Evolutionary conservation across 2,329 filamentous ascomycete species (phyloP).

Genomic region (Colletotrichum noveboracense): DNA sequence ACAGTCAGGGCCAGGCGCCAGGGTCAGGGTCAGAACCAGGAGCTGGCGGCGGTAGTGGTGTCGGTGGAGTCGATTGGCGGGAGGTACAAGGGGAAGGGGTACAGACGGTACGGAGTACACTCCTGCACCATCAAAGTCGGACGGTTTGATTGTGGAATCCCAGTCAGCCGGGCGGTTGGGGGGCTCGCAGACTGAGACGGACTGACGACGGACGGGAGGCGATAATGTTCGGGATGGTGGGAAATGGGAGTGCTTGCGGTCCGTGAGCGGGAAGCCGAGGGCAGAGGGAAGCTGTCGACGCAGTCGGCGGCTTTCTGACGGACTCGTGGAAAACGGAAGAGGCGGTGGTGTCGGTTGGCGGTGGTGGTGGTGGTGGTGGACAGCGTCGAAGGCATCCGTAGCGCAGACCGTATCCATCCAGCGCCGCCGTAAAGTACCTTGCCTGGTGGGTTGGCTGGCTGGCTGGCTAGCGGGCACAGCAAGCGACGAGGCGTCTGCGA

Average conservation of each 20-base stretch:
- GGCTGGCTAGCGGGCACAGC: background rate
- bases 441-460: background rate
- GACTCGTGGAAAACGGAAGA: background rate
- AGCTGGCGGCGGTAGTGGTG: conserved; percentile 13
- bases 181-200: background rate
- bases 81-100: conserved; percentile 18
- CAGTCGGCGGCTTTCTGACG: background rate
- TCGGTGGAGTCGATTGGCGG: conserved; percentile 16
- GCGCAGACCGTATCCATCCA: background rate
- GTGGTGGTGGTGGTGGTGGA: background rate
- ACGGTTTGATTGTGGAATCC: conserved; percentile 11
- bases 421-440: background rate
- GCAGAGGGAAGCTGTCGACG: background rate
- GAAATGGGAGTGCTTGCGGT: background rate
- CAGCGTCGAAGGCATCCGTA: background rate
- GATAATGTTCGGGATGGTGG: background rate
- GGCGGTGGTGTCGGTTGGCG: background rate
- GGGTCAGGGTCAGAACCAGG: conserved; percentile 14
- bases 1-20: conserved; percentile 8
- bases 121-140: background rate
- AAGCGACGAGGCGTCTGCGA: conserved; percentile 2
- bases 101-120: conserved; percentile 4
- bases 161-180: conserved; percentile 20
- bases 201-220: conserved; percentile 2
- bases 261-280: background rate